Evolutionary conservation across 1,284 basidiomycete genomes (phyloP), one percentile per base, ranked within the genome.

Genomic region (Sporisorium graminicola): DNA sequence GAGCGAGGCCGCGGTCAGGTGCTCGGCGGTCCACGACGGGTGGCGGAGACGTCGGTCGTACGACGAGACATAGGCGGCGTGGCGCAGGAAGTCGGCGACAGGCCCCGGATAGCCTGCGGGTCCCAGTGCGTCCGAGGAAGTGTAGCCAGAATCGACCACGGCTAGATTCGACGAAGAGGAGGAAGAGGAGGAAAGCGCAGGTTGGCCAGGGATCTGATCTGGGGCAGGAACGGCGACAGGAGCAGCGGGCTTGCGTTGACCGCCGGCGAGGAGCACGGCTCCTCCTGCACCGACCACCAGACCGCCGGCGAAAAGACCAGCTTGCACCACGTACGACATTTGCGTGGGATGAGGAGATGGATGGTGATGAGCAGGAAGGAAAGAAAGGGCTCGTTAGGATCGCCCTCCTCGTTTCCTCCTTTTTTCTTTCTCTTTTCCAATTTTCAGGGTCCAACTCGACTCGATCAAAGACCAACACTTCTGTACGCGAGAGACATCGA

Each of bases 1-100:
- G 5, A 82, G 66, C 1, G 85, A 92, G 1, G 92, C 89, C 5
- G 91, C 89, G 0, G 94, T 95, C 58, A 98, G 88, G 83, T 95
- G 94, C 85, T 96, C 94, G 6, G 94, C 94, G 0, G 95, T 98
- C 94, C 97, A 99, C 26, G 93, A 90, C 3, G 96, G 95, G 87
- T 99, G 95, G 26, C 93, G 89, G 65, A 95, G 87, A 13, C 94
- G 89, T 55, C 97, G 89, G 86, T 99, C 96, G 86, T 99, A 99
- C 3, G 90, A 93, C 5, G 93, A 91, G 26, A 93, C 91, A 84
- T 96, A 97, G 9, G 92, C 94, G 82, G 90, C 90, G 44, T 93
- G 89, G 35, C 91, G 89, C 46, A 97, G 88, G 13, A 92, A 86
- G 86, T 98, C 94, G 5, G 92, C 89, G 29, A 94, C 89, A 14